Conservation (phyloP, 495 filamentous ascomycete genomes). For the Podospora tetraspora region DNA sequence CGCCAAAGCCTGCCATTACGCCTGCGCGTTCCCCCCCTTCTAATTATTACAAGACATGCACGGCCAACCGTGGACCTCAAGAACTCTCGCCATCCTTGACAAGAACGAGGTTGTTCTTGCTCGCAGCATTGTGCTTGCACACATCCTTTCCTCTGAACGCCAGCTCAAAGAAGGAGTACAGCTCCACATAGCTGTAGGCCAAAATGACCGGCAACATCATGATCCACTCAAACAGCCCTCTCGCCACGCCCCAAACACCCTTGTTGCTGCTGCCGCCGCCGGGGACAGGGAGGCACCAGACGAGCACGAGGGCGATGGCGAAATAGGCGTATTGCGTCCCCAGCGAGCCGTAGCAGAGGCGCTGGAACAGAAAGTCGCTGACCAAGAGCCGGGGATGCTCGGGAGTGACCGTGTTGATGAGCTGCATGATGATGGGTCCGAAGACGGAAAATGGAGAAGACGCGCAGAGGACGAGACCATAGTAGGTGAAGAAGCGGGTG, state of each 20-base stretch:
- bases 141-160: slow-evolving; percentile 12
- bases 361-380: slow-evolving; percentile 1
- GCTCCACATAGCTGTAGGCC: slow-evolving; percentile 10
- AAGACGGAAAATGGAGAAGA: slow-evolving; percentile 5
- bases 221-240: slow-evolving; percentile 8
- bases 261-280: background rate
- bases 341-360: background rate
- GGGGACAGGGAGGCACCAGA: slow-evolving; percentile 2
- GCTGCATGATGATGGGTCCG: slow-evolving; percentile 1
- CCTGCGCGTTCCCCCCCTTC: too few relatives aligned
- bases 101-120: slow-evolving; percentile 11
- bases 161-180: slow-evolving; percentile 11
- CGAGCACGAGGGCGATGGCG: background rate
- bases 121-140: slow-evolving; percentile 14
- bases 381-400: background rate
- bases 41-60: too few relatives aligned
- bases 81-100: slow-evolving; percentile 4
- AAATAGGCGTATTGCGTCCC: background rate
- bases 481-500: slow-evolving; percentile 4
- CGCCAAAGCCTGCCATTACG: too few relatives aligned
- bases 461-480: slow-evolving; percentile 9
- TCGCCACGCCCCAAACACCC: slow-evolving; percentile 5
- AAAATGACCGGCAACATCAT: slow-evolving; percentile 11
- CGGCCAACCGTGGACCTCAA: too few relatives aligned
- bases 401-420: slow-evolving; percentile 2